phyloP scores from a whole-genome alignment of 371 early-diverging fungal genomes.

The Batrachochytrium dendrobatidis region DNA sequence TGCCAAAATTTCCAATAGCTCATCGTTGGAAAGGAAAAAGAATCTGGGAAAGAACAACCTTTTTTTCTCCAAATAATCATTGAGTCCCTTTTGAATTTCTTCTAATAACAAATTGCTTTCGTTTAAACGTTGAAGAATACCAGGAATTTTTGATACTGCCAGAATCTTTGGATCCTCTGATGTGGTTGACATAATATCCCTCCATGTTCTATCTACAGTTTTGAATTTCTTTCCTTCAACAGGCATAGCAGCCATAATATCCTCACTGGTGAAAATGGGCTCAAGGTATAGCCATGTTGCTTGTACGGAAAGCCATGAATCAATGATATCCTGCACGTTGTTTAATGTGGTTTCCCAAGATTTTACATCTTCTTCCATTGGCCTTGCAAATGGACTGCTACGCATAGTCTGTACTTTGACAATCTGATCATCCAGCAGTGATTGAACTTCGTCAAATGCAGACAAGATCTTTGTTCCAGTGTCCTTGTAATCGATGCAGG shows the following conservation, averaged over 20 bases:
- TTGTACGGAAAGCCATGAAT: constrained; percentile 50
- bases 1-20: constrained; percentile 46
- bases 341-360: constrained; percentile 38
- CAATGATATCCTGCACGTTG: constrained; percentile 44
- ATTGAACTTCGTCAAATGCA: constrained; percentile 44
- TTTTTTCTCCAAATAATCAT: constrained; percentile 52
- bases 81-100: constrained; percentile 51
- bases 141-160: constrained; percentile 26
- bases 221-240: constrained; percentile 47
- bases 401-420: constrained; percentile 53
- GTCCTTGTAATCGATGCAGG: constrained; percentile 45
- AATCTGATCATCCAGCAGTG: constrained; percentile 49
- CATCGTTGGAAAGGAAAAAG: constrained; percentile 53
- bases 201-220: constrained; percentile 44
- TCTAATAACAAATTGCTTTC: constrained; percentile 41
- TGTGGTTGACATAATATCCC: constrained; percentile 39
- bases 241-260: constrained; percentile 52
- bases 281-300: constrained; percentile 53
- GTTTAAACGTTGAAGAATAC: constrained; percentile 29
- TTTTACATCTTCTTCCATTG: constrained; percentile 42
- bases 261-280: constrained; percentile 52
- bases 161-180: constrained; percentile 40
- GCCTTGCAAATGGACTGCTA: constrained; percentile 46
- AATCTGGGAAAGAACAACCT: constrained; percentile 48
- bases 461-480: constrained; percentile 47